Evolutionary conservation across 2,329 filamentous ascomycete species (phyloP).

Genomic region (Fusarium vanettenii): DNA sequence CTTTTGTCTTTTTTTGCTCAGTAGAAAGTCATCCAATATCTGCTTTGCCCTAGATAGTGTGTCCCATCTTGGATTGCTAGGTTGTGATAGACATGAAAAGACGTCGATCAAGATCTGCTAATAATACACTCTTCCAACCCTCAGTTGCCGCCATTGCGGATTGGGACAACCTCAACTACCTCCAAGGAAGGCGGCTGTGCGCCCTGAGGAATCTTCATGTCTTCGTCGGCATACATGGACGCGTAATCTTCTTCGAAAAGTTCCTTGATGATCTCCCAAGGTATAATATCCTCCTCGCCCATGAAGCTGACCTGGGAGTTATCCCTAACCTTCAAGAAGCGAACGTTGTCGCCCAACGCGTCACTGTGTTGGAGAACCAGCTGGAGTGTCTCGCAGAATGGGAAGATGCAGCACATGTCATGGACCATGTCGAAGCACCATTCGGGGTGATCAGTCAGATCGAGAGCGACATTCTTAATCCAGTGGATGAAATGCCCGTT

Average conservation of each 20-base stretch:
- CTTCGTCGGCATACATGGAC: neutral
- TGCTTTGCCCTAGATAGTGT: neutral
- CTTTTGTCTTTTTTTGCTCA: neutral
- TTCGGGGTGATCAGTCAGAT: neutral
- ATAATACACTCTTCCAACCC: neutral
- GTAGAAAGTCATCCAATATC: neutral
- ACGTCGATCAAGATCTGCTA: neutral
- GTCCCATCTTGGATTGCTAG: neutral
- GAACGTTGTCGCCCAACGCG: neutral
- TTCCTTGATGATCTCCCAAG: neutral
- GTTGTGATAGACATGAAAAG: neutral
- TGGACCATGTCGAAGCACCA: neutral
- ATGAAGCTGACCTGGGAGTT: neutral
- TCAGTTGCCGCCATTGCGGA: neutral
- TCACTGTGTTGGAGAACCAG: neutral
- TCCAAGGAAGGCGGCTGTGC: neutral
- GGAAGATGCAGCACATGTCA: neutral
- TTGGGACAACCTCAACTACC: constrained; percentile 1
- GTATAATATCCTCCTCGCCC: neutral
- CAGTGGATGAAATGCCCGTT: neutral
- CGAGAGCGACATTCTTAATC: neutral
- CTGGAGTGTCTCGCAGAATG: neutral
- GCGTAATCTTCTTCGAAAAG: neutral
- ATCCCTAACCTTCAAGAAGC: neutral
- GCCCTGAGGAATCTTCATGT: neutral